Evolutionary conservation across 2,329 filamentous ascomycete genomes (phyloP), one percentile per base, ranked within the genome.

Genomic region (Microcera coccophila): DNA sequence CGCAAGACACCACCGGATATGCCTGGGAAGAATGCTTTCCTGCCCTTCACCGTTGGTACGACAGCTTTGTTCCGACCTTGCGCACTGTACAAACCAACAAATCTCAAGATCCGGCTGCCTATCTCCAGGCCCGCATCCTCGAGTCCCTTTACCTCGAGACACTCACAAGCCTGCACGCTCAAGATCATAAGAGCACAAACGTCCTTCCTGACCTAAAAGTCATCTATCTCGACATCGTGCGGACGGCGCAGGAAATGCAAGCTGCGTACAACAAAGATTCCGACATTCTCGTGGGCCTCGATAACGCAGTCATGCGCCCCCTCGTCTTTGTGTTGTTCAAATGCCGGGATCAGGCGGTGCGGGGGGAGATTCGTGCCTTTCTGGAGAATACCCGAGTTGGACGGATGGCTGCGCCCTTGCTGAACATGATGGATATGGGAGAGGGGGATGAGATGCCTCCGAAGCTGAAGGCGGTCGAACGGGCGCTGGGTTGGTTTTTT

Each of bases 141-240:
- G 53, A 57, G 16, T 41, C 51, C 0, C 40, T 56, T 2, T 56
- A 55, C 12, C 44, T 54, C 0, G 51, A 56, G 15, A 47, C 47
- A 4, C 20, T 56, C 4, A 38, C 53, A 15, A 42, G 38, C 11
- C 22, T 56, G 2, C 48, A 54, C 28, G 2, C 41, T 1, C 43
- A 47, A 17, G 33, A 46, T 14, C 38, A 37, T 11, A 19, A 31
- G 7, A 42, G 49, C 9, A 36, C 41, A 2, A 47, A 49, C 4
- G 38, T 56, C 11, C 4, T 57, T 3, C 54, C 54, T 0, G 52
- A 54, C 5, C 37, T 45, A 2, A 46, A 41, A 17, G 45, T 47
- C 8, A 20, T 55, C 1, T 57, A 53, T 26, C 40, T 47, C 3
- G 49, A 57, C 19, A 57, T 57, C 4, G 41, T 57, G 10, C 35